Base-by-base conservation (phyloP, 148 eudicot genomes). In the Polygonum aviculare region DNA sequence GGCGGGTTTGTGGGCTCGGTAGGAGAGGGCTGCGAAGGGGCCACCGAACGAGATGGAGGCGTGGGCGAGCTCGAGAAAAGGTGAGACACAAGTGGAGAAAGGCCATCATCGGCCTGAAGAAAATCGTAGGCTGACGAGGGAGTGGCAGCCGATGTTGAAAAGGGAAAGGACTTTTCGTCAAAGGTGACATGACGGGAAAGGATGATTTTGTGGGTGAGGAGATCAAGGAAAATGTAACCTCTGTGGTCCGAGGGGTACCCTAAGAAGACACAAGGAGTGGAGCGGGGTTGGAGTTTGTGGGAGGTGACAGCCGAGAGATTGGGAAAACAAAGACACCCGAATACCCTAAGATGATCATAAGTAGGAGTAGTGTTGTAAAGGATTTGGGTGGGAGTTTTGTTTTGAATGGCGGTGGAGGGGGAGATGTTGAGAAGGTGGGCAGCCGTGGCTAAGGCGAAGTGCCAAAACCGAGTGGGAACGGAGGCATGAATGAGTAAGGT, bases 171-270 rank as follows among this genome's bases (percentile, higher is more conserved):
- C 0, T 8, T 5, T 8, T 73, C 81, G 38, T 79, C 77, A 39
- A 79, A 79, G 1, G 41, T 63, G n/a, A 79, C 81, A 21, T 79
- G 81, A 18, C 77, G 67, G 14, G 81, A 79, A 0, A 74, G 38
- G 6, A 78, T 62, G 7, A 78, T 9, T n/a, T 36, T 73, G 11
- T 19, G 7, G 18, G 62, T 73, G 2, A 35, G 10, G 0, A 74
- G 9, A 5, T 79, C 74, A 10, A 74, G 63, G 16, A 63, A 74
- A 14, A 45, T 0, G 16, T 73, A 78, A 0, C 72, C 76, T 2
- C 59, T 38, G 7, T 62, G 39, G 15, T 78, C 19, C 19, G 15
- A 11, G 11, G 49, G 60, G 36, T 69, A 60, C 0, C 77, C 49
- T 0, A 73, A 10, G 47, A 54, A 78, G 6, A 54, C 31, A 16